Evolutionary conservation across 78 protist species (phyloP).

Genomic region (Capsaspora owczarzaki): DNA sequence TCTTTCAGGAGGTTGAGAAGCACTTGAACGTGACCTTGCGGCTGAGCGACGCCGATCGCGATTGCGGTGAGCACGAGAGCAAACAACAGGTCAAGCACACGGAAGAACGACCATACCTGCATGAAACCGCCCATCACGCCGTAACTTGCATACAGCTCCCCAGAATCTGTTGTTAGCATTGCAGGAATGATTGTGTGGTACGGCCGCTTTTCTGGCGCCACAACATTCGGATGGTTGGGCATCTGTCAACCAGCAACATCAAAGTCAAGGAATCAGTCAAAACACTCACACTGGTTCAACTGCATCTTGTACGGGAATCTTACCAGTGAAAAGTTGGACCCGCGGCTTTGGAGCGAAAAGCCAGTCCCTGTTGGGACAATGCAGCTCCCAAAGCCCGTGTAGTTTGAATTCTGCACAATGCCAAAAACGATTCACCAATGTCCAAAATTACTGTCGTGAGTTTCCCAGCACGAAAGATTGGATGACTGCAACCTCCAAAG

Average conservation of each 20-base stretch:
- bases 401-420: conserved; percentile 31
- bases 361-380: conserved; percentile 73
- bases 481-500: neutral
- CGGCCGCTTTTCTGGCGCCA: conserved; percentile 67
- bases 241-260: neutral
- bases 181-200: conserved; percentile 89
- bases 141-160: conserved; percentile 37
- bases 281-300: neutral
- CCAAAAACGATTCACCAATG: neutral
- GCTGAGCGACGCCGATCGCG: conserved; percentile 21
- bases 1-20: conserved; percentile 44
- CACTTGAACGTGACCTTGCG: conserved; percentile 83
- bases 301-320: neutral
- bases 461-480: neutral
- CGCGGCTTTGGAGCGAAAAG: conserved; percentile 78
- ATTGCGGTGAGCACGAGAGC: neutral
- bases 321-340: conserved; percentile 41
- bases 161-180: conserved; percentile 32
- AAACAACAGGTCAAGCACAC: neutral
- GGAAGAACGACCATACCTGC: conserved; percentile 33
- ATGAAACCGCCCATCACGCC: conserved; percentile 84
- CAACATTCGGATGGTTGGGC: conserved; percentile 49
- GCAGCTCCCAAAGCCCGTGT: conserved; percentile 61
- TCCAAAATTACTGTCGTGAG: neutral
- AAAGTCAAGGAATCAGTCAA: neutral